Conservation (phyloP, 768 basidiomycete genomes). For the Mycena capillaripes region DNA sequence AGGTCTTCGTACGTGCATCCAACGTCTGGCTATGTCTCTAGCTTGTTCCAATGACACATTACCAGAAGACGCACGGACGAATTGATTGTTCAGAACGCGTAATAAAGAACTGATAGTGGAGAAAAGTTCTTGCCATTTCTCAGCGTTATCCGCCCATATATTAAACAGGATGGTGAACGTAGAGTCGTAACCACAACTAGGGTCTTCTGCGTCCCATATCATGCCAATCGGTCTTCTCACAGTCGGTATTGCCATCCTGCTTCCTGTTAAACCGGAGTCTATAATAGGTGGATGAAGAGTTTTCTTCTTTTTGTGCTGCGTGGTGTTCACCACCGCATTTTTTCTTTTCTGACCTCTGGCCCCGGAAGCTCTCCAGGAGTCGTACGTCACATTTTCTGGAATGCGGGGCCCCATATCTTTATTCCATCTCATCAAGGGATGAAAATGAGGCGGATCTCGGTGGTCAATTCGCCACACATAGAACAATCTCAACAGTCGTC, state of each 20-base stretch:
- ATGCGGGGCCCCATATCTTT: neutral
- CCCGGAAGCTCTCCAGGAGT: neutral
- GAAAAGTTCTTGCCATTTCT: neutral
- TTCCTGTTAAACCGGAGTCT: neutral
- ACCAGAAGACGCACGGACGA: neutral
- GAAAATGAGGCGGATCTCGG: neutral
- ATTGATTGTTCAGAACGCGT: neutral
- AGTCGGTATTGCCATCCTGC: neutral
- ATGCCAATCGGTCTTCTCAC: neutral
- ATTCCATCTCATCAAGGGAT: neutral
- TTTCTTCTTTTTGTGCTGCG: neutral
- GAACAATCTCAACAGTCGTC: neutral
- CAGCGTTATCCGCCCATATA: neutral
- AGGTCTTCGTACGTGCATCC: neutral
- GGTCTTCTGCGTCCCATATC: neutral
- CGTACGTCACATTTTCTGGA: neutral
- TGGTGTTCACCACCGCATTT: neutral
- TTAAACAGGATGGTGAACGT: neutral
- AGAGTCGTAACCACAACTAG: neutral
- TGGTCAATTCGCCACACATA: neutral
- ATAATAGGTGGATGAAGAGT: neutral
- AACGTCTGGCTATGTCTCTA: neutral
- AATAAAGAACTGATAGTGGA: neutral
- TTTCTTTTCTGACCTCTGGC: neutral
- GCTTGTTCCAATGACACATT: neutral